Conservation (phyloP, 2,329 filamentous ascomycete genomes). For the Clonostachys solani region DNA sequence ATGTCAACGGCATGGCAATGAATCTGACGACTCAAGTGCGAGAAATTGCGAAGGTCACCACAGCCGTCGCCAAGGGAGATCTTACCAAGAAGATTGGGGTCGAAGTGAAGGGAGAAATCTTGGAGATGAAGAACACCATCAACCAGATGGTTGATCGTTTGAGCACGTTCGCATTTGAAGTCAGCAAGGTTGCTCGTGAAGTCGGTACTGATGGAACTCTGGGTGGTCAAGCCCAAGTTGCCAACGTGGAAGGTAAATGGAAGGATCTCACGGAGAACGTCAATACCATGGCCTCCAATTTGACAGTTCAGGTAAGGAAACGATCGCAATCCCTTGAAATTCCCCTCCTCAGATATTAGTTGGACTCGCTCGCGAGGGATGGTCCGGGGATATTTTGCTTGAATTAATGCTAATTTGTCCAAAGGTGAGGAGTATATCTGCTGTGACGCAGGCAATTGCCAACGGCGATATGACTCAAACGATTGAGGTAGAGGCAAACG, state of each 20-base stretch:
- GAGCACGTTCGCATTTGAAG: slow-evolving; percentile 92
- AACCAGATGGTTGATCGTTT: slow-evolving; percentile 99
- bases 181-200: slow-evolving; percentile 91
- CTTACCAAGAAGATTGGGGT: slow-evolving; percentile 94
- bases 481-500: slow-evolving; percentile 91
- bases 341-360: not conserved
- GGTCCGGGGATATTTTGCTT: not conserved
- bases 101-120: slow-evolving; percentile 88
- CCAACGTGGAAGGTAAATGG: slow-evolving; percentile 96
- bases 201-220: slow-evolving; percentile 95
- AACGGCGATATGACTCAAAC: slow-evolving; percentile 95
- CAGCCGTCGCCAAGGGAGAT: slow-evolving; percentile 90
- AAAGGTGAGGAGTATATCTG: slow-evolving; percentile 84
- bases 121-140: slow-evolving; percentile 94
- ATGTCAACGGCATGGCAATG: slow-evolving; percentile 98
- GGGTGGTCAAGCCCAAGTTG: slow-evolving; percentile 88
- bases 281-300: slow-evolving; percentile 69
- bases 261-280: slow-evolving; percentile 92
- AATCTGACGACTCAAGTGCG: slow-evolving; percentile 96
- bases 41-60: slow-evolving; percentile 95
- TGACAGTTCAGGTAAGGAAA: slow-evolving; percentile 56
- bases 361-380: not conserved
- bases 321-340: not conserved
- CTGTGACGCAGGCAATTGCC: slow-evolving; percentile 91
- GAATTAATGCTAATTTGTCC: not conserved